Evolutionary conservation across 345 rosid genomes (phyloP), one percentile per base, ranked within the genome.

Genomic region (Aurinia saxatilis): DNA sequence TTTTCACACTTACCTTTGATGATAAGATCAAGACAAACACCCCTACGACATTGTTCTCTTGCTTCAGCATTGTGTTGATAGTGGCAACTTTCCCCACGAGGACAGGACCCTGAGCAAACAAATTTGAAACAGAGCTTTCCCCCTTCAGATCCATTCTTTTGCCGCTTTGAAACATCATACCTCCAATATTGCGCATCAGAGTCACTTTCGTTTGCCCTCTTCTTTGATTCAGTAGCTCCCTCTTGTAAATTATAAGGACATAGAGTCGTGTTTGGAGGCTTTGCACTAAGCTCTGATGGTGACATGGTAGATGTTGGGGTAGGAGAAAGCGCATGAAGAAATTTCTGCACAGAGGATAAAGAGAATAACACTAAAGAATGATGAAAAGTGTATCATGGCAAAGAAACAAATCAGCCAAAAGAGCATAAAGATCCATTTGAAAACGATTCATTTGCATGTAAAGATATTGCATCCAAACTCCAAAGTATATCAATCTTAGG

Each of bases 1-100:
- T 77, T 86, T 79, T 88, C 95, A 78, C 98, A 88, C 60, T 78
- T 86, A 35, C 96, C 96, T 79, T 88, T 88, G 76, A 83, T 82
- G 65, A 92, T 86, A 73, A 83, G 84, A 76, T 92, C 96, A 67
- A 92, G 83, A 78, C 98, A 92, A 70, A 86, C 96, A 58, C 98
- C 98, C 77, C 89, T 79, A 44, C 71, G 50, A 68, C 75, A 84
- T 57, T 92, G 98, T 49, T 88, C 95, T 74, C 92, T 84, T 23
- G 91, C 83, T 65, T 85, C 93, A 53, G 66, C 57, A 44, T 86
- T 82, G 83, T 88, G 98, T 53, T 33, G 73, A 66, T 86, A 92
- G 76, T 82, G 67, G 81, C 91, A 92, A 35, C 64, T 62, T 71
- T 89, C 89, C 25, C 81, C 93, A 21, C 79, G 77, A 17, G 91